phyloP scores from a whole-genome alignment of 495 filamentous ascomycete species.

The Penicillium verhagenii region DNA sequence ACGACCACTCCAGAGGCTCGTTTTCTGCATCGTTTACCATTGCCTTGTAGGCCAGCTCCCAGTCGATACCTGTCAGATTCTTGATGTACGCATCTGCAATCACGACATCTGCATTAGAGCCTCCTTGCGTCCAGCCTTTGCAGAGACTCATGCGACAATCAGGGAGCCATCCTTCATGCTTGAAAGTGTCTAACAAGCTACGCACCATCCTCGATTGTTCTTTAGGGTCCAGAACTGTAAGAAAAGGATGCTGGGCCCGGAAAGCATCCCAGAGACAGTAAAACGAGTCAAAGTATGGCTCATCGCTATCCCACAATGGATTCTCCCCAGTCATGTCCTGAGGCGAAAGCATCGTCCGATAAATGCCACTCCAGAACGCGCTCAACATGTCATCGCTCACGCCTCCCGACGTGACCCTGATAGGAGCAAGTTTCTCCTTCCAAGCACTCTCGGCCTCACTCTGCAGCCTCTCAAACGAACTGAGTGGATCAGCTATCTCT shows the following conservation, averaged over 20 bases:
- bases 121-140: slow-evolving; percentile 74
- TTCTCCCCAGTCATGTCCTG: slow-evolving; percentile 81
- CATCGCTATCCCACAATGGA: slow-evolving; percentile 64
- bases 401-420: slow-evolving; percentile 54
- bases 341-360: slow-evolving; percentile 70
- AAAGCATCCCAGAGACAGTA: slow-evolving; percentile 80
- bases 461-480: slow-evolving; percentile 53
- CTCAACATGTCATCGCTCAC: slow-evolving; percentile 52
- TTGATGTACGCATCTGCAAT: slow-evolving; percentile 70
- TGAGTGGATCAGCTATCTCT: slow-evolving; percentile 60
- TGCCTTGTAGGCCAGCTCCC: slow-evolving; percentile 67
- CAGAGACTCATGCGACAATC: slow-evolving; percentile 67
- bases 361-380: slow-evolving; percentile 70
- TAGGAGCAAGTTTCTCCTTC: slow-evolving; percentile 60
- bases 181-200: slow-evolving; percentile 69
- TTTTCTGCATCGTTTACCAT: slow-evolving; percentile 74
- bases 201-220: slow-evolving; percentile 65
- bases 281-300: slow-evolving; percentile 77
- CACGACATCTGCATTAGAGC: slow-evolving; percentile 74
- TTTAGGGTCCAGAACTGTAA: slow-evolving; percentile 66
- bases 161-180: slow-evolving; percentile 66
- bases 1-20: slow-evolving; percentile 71
- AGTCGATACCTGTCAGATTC: slow-evolving; percentile 63
- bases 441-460: slow-evolving; percentile 54
- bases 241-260: slow-evolving; percentile 64